These are phyloP conservation scores for Spencermartinsiella ligniputridi DNA, from an alignment of 1,139 yeast species.

Conservation along the genomic window DNA sequence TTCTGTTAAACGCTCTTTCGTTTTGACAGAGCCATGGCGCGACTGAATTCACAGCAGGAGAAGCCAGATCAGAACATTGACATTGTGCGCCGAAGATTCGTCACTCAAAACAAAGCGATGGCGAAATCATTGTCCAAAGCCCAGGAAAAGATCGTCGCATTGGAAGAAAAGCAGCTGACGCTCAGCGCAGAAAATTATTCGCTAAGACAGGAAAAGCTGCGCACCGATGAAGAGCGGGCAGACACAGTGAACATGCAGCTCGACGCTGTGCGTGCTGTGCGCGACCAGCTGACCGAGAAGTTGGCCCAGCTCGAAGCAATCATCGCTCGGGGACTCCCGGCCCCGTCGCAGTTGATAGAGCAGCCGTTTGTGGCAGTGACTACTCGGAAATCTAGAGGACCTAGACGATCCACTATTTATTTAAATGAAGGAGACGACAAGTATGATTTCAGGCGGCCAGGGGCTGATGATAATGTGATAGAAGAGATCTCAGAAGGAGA, in stretches of 20 bases:
- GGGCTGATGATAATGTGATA: background rate
- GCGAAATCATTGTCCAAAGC: slow-evolving; percentile 26
- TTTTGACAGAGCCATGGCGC: slow-evolving; percentile 18
- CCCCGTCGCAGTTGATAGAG: background rate
- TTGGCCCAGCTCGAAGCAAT: slow-evolving; percentile 13
- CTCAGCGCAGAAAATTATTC: slow-evolving; percentile 24
- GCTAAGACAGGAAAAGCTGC: slow-evolving; percentile 21
- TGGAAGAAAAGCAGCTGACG: slow-evolving; percentile 21
- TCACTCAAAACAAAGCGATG: slow-evolving; percentile 26
- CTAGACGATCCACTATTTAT: background rate
- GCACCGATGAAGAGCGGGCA: slow-evolving; percentile 11
- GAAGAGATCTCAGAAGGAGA: background rate
- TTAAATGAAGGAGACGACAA: background rate
- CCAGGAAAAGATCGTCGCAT: slow-evolving; percentile 21
- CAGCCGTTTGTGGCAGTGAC: background rate
- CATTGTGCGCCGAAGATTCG: slow-evolving; percentile 21
- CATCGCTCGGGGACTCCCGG: slow-evolving; percentile 8
- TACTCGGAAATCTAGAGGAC: background rate
- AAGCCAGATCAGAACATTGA: slow-evolving; percentile 21
- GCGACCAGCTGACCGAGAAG: slow-evolving; percentile 10
- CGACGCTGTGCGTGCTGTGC: slow-evolving; percentile 8
- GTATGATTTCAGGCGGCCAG: background rate
- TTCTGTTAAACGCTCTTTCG: background rate
- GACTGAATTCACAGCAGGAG: slow-evolving; percentile 19
- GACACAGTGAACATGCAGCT: slow-evolving; percentile 7